phyloP scores from a whole-genome alignment of 1,284 basidiomycete species.

The Schizophyllum commune region DNA sequence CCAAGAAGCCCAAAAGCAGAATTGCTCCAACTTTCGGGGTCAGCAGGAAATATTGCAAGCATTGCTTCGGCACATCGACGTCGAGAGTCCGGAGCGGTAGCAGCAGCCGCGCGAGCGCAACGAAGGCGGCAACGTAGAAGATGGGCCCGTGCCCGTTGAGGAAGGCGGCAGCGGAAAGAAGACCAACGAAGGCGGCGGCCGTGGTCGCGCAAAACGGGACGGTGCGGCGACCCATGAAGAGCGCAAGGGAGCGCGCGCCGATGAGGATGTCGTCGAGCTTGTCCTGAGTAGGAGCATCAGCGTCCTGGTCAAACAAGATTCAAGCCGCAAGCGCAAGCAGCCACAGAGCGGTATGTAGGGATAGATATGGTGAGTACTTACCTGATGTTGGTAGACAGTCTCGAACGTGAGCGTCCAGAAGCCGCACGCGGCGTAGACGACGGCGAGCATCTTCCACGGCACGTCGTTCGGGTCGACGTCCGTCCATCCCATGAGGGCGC shows the following conservation, averaged over 20 bases:
- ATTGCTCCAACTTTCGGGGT: conserved; percentile 16
- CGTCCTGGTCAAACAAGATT: too few relatives aligned
- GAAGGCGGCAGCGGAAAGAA: conserved; percentile 15
- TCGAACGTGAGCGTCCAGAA: conserved; percentile 24
- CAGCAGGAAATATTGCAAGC: conserved; percentile 13
- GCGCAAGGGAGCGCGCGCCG: conserved; percentile 19
- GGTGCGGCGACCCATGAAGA: conserved; percentile 16
- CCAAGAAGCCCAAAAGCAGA: conserved; percentile 12
- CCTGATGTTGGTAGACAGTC: conserved; percentile 20
- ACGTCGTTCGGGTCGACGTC: conserved; percentile 17
- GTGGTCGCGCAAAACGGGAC: conserved; percentile 16
- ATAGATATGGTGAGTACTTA: not conserved
- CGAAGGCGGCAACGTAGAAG: conserved; percentile 14
- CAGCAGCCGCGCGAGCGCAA: conserved; percentile 9
- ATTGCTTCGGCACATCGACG: conserved; percentile 14
- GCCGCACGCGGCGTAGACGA: conserved; percentile 19
- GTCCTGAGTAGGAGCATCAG: conserved; percentile 13
- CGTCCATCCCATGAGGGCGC: conserved; percentile 24
- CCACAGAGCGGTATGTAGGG: not conserved
- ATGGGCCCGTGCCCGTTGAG: conserved; percentile 15
- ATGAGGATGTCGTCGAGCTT: conserved; percentile 19
- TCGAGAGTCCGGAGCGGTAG: conserved; percentile 10
- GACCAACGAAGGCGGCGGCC: conserved; percentile 14
- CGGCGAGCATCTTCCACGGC: conserved; percentile 17
- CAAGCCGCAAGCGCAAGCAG: not conserved